Percentiles rank a stretch among this genome's conserved stretches.
phyloP scores from a whole-genome alignment of 2,329 filamentous ascomycete genomes.

The Sporothrix curviconia region DNA sequence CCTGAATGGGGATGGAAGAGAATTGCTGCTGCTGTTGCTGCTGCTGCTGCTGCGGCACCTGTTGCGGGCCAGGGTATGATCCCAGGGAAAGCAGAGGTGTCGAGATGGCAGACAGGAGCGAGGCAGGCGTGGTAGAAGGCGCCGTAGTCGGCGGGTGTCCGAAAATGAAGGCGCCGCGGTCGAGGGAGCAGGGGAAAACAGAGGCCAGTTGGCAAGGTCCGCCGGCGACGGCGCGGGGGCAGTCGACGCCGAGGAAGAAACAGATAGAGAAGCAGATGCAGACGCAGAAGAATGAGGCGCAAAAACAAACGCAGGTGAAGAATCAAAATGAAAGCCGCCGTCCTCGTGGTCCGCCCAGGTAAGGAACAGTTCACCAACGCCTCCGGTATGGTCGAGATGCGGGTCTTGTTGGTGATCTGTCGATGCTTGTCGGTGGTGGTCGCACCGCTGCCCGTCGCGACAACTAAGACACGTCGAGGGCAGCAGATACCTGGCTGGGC shows the following conservation, averaged over 20 bases:
- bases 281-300: neutral
- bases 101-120: constrained; percentile 3
- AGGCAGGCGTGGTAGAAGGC: neutral
- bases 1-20: neutral
- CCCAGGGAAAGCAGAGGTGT: constrained; percentile 1
- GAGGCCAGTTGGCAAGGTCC: neutral
- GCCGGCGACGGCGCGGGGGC: neutral
- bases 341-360: constrained; percentile 8
- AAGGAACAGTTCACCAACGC: constrained; percentile 4
- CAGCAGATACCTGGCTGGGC: constrained; percentile 9
- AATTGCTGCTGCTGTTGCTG: neutral
- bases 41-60: neutral
- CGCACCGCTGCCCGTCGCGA: constrained; percentile 5
- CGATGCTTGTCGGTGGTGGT: constrained; percentile 2
- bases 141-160: neutral
- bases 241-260: neutral
- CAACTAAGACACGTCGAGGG: constrained; percentile 13
- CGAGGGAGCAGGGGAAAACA: neutral
- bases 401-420: neutral
- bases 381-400: neutral
- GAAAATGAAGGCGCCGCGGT: neutral
- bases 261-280: neutral
- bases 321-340: constrained; percentile 4
- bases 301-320: constrained; percentile 12
- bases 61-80: neutral